Evolutionary conservation across 2,329 filamentous ascomycete genomes (phyloP).

Genomic region (Sphaerostilbella broomeana): DNA sequence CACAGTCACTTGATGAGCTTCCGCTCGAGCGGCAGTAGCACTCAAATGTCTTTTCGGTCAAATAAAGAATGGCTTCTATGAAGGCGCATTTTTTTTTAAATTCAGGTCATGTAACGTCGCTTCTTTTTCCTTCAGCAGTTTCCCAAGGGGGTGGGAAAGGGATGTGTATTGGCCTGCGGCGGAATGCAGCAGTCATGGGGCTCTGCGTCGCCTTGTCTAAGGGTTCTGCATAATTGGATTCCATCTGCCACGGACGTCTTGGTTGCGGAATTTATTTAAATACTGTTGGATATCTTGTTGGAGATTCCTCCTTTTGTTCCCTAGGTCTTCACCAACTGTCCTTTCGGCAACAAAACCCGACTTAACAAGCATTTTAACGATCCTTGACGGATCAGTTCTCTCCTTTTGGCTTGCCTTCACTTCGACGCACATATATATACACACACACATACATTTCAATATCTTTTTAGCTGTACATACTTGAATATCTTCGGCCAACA

Average conservation of each 20-base stretch:
- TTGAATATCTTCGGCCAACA: not conserved
- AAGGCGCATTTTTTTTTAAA: too few relatives aligned
- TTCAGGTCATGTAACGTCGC: too few relatives aligned
- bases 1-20: constrained; percentile 8
- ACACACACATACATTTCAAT: constrained; percentile 3
- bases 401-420: constrained; percentile 2
- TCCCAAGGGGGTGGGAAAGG: too few relatives aligned
- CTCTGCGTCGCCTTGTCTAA: constrained; percentile 6
- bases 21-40: constrained; percentile 1
- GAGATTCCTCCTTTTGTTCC: not conserved
- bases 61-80: too few relatives aligned
- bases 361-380: not conserved
- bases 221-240: not conserved
- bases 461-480: not conserved
- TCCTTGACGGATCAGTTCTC: constrained; percentile 8
- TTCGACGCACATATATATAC: constrained; percentile 7
- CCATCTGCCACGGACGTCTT: not conserved
- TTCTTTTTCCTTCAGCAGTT: too few relatives aligned
- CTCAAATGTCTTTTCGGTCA: constrained; percentile 2
- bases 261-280: constrained; percentile 3
- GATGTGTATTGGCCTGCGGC: too few relatives aligned
- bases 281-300: not conserved
- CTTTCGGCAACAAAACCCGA: too few relatives aligned
- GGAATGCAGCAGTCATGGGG: too few relatives aligned
- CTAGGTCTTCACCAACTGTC: constrained; percentile 3